Evolutionary conservation across 1,284 basidiomycete genomes (phyloP), one percentile per base, ranked within the genome.

Genomic region (Trametes hirsuta): DNA sequence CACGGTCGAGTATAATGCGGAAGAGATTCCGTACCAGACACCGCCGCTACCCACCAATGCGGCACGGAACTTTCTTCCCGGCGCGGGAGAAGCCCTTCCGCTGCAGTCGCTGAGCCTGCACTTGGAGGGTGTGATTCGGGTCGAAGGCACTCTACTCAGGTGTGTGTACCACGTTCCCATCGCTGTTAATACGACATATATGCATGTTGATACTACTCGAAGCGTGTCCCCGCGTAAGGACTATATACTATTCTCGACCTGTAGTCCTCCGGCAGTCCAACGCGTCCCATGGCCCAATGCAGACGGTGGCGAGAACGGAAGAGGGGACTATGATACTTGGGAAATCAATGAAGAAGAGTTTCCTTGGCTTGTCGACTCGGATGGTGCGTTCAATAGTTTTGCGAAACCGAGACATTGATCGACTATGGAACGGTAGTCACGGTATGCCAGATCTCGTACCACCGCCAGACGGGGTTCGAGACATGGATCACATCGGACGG

Each of bases 401-500:
- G 21, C 24, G 15, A 18, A 25, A 30, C 30, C 37, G 3, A 34
- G 9, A 37, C 25, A 15, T 37, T 45, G 44, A 30, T 55, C 39
- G 52, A 12, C 18, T 36, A 41, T 53, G 24, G 6, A 47, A 1
- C 15, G 22, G 39, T 61, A 91, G 91, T 91, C 6, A 78, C 80
- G 30, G 79, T 93, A 35, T 74, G 73, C 9, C 80, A 84, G 58
- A 86, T 93, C 24, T 68, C 80, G 34, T 78, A 85, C 65, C 84
- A 84, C 51, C 80, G 83, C 48, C 69, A 77, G 6, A 82, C 84
- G 36, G 84, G 84, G 21, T 82, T 86, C 12, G 91, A 93, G 72
- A 85, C 85, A 0, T 93, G 91, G 91, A 83, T 91, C 48, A 91
- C 91, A 1, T 91, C 90, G 2, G 91, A 93, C 64, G 91, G 91